Percentiles rank a stretch among this genome's conserved stretches.
Evolutionary conservation across 2,329 filamentous ascomycete species (phyloP).

Genomic region (Pyrenophora tritici-repentis): DNA sequence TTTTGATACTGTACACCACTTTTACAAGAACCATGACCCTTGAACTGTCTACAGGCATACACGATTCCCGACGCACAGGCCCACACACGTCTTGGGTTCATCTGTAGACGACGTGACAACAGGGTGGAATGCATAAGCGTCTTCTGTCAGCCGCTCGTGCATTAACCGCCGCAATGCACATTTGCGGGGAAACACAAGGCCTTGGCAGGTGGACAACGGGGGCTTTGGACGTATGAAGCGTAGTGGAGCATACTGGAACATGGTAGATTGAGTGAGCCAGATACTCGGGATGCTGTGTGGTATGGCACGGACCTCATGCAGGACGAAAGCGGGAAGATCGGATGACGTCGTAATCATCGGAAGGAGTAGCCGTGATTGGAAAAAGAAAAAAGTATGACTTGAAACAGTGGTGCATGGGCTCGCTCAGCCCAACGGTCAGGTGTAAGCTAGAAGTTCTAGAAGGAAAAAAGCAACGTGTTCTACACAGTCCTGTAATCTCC

Average conservation of each 20-base stretch:
- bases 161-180: conserved; percentile 15
- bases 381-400: conserved; percentile 9
- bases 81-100: conserved; percentile 18
- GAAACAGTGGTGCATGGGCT: conserved; percentile 12
- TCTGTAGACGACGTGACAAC: conserved; percentile 16
- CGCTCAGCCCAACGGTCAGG: conserved; percentile 5
- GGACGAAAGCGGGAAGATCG: conserved; percentile 1
- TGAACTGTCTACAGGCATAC: conserved; percentile 18
- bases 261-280: conserved; percentile 10
- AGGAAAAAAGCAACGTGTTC: conserved; percentile 12
- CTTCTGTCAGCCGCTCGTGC: conserved; percentile 15
- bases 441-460: conserved; percentile 14
- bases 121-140: conserved; percentile 22
- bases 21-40: conserved; percentile 14
- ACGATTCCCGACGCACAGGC: conserved; percentile 21
- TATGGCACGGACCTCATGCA: conserved; percentile 2
- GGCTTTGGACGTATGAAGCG: conserved; percentile 11
- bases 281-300: conserved; percentile 5
- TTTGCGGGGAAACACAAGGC: conserved; percentile 15
- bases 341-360: conserved; percentile 13
- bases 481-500: conserved; percentile 17
- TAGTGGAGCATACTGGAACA: conserved; percentile 4
- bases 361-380: background rate
- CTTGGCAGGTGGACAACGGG: conserved; percentile 5
- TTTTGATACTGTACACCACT: conserved; percentile 11